phyloP scores from a whole-genome alignment of 768 basidiomycete genomes.

The Naganishia antarctica region DNA sequence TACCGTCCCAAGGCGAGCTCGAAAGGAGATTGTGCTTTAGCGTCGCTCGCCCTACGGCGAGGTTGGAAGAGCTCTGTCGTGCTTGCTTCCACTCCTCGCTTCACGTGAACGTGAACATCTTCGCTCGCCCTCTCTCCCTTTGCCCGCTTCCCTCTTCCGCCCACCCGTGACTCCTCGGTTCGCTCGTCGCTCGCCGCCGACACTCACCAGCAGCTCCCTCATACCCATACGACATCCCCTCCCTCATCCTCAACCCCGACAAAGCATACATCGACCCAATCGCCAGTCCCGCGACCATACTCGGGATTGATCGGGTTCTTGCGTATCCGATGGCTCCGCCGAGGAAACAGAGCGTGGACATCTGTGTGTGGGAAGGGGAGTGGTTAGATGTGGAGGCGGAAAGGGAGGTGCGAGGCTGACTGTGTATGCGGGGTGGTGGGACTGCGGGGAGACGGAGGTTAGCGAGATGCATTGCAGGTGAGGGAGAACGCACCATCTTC shows the following conservation, averaged over 20 bases:
- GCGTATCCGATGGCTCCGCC: slow-evolving; percentile 43
- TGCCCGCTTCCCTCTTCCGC: too few relatives aligned
- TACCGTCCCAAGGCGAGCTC: too few relatives aligned
- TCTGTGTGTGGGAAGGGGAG: slow-evolving; percentile 25
- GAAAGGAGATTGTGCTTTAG: too few relatives aligned
- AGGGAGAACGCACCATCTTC: neutral
- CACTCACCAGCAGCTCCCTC: slow-evolving; percentile 47
- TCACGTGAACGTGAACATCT: too few relatives aligned
- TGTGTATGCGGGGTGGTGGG: slow-evolving; percentile 30
- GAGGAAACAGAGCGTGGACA: slow-evolving; percentile 41
- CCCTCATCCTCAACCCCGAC: slow-evolving; percentile 44
- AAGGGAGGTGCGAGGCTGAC: neutral
- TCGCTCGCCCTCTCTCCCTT: too few relatives aligned
- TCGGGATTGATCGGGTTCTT: slow-evolving; percentile 38
- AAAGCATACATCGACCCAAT: slow-evolving; percentile 44
- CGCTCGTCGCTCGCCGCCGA: neutral
- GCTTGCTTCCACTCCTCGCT: too few relatives aligned
- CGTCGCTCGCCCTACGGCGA: too few relatives aligned
- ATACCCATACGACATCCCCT: slow-evolving; percentile 47
- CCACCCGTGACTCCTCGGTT: too few relatives aligned
- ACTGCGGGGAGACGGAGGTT: slow-evolving; percentile 2
- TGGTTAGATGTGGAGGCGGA: neutral
- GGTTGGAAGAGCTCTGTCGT: too few relatives aligned
- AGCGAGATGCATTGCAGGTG: neutral
- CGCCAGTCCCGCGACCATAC: slow-evolving; percentile 40